These are phyloP conservation scores for Spinacia oleracea DNA, from an alignment of 179 eudicot species.

Conservation along the genomic window DNA sequence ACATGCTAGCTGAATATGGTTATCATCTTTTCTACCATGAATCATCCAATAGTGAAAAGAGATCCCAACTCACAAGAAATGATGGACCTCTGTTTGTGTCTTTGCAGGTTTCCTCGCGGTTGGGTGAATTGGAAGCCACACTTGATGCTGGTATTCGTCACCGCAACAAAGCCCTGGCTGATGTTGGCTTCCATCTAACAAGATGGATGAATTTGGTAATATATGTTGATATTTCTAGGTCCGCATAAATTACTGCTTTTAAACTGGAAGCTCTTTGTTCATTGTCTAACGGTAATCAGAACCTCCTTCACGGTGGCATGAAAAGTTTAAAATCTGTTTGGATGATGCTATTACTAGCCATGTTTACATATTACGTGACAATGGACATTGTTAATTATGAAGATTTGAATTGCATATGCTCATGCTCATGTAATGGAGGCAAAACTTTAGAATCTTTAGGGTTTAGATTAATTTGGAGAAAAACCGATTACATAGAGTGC, in stretches of 20 bases:
- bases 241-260: constrained; percentile 3
- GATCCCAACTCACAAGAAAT: constrained; percentile 7
- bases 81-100: constrained; percentile 2
- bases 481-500: too few relatives aligned
- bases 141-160: constrained; percentile 94
- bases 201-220: constrained; percentile 87
- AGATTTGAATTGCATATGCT: background rate
- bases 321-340: background rate
- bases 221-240: constrained; percentile 11
- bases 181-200: constrained; percentile 68
- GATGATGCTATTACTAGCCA: constrained; percentile 19
- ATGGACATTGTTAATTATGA: background rate
- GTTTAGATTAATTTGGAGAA: too few relatives aligned
- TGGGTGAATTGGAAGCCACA: constrained; percentile 88
- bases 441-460: too few relatives aligned
- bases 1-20: constrained; percentile 3
- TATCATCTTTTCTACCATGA: background rate
- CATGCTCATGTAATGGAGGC: too few relatives aligned
- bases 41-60: background rate
- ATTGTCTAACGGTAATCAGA: background rate
- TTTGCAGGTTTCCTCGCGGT: constrained; percentile 85
- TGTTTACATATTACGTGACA: constrained; percentile 6
- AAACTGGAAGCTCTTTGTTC: background rate
- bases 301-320: background rate
- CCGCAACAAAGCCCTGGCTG: constrained; percentile 73